Evolutionary conservation across 164 flowering plant genomes (phyloP), one percentile per base, ranked within the genome.

Genomic region (Aristolochia contorta): DNA sequence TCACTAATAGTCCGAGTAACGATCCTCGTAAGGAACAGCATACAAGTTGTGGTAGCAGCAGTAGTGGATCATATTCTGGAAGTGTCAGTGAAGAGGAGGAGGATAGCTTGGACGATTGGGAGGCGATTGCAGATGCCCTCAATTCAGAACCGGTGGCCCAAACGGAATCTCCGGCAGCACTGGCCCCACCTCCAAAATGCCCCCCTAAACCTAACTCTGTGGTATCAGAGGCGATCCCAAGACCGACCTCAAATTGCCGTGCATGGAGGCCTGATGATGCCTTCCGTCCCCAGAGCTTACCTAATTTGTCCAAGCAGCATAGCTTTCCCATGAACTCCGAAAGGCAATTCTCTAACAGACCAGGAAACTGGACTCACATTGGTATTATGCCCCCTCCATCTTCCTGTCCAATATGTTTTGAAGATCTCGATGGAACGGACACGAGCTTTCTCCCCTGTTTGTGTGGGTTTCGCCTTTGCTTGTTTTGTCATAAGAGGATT

Each of bases 191-290:
- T 5, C 48, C 16, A 45, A 69, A 69, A 47, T 46, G 32, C 24
- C 24, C 56, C 16, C 2, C 27, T 37, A 37, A 37, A 10, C 56
- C 12, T 53, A 19, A 30, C 56, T 4, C 56, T 16, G 2, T 27
- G 56, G 0, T 62, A 65, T 41, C 58, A 33, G 48, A 30, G 51
- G 74, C 53, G 12, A 59, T 18, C 55, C 48, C 58, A 22, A 74
- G 71, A 49, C 70, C 62, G 10, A 76, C 67, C 0, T 74, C 54
- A 12, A 77, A 69, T 33, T 20, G 72, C 57, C 75, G 75, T 43
- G 97, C 98, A 3, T 92, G 98, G 98, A 82, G 84, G 67, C 74
- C 90, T 12, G 97, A 87, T 69, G 98, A 92, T 72, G 77, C 81
- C 56, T 80, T 62, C 48, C 84, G 98, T 7, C 98, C 98, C 15